Evolutionary conservation across 164 flowering plant species (phyloP).

Genomic region (Brasenia schreberi): DNA sequence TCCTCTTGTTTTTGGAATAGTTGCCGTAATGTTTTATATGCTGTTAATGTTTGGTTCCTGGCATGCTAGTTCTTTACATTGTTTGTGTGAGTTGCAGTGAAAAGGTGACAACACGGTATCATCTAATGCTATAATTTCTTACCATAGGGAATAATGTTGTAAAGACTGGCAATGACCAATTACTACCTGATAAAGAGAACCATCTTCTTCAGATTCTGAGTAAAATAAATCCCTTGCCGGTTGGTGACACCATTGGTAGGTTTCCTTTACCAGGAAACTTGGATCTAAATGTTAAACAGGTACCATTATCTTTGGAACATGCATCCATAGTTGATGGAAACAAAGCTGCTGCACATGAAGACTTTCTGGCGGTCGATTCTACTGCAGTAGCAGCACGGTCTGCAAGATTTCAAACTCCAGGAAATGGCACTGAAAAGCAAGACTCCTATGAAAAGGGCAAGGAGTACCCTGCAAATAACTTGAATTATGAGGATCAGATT

Average conservation of each 20-base stretch:
- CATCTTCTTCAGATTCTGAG: conserved; percentile 61
- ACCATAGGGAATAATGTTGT: conserved; percentile 31
- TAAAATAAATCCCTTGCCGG: conserved; percentile 51
- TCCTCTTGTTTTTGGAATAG: too few species aligned
- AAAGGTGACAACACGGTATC: too few species aligned
- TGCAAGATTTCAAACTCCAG: conserved; percentile 11
- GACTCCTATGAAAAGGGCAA: conserved; percentile 26
- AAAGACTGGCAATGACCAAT: conserved; percentile 13
- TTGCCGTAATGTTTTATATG: too few species aligned
- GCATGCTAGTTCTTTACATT: too few species aligned
- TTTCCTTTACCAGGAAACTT: conserved; percentile 23
- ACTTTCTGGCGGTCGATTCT: conserved; percentile 57
- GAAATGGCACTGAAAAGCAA: conserved; percentile 14
- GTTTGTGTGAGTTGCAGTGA: too few species aligned
- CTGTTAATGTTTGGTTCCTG: too few species aligned
- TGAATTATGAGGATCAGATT: conserved; percentile 19
- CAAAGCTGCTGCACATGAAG: conserved; percentile 33
- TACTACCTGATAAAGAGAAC: conserved; percentile 32
- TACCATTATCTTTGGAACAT: conserved; percentile 18
- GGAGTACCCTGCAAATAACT: conserved; percentile 12
- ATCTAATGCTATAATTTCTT: too few species aligned
- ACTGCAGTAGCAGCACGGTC: conserved; percentile 32
- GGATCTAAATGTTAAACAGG: conserved; percentile 16
- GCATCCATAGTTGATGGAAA: conserved; percentile 24
- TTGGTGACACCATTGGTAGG: conserved; percentile 28